Evolutionary conservation across 2,329 filamentous ascomycete species (phyloP).

Genomic region (Grosmannia serpens): DNA sequence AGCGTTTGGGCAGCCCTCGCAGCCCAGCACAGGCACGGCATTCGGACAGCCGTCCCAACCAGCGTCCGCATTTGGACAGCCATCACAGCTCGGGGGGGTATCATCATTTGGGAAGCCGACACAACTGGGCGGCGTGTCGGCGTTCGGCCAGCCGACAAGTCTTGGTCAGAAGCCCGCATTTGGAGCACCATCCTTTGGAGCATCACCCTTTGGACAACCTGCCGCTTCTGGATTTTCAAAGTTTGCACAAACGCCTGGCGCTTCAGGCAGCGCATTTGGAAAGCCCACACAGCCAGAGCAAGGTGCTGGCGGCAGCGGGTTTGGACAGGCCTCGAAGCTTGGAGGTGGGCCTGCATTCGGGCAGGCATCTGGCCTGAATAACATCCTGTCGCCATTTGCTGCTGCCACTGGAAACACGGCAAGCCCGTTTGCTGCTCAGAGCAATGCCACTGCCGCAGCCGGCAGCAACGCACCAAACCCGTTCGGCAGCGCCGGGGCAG

Average conservation of each 20-base stretch:
- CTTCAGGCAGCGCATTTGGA: conserved; percentile 16
- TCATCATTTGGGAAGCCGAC: conserved; percentile 25
- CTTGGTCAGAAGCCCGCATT: conserved; percentile 16
- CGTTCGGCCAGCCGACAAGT: conserved; percentile 17
- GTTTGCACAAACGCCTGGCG: conserved; percentile 12
- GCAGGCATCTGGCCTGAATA: conserved; percentile 19
- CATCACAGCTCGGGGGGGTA: conserved; percentile 12
- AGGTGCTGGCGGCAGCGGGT: conserved; percentile 12
- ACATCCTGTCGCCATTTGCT: conserved; percentile 18
- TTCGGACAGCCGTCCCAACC: conserved; percentile 27
- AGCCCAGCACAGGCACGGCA: conserved; percentile 10
- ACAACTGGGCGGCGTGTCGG: conserved; percentile 16
- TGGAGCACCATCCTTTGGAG: conserved; percentile 14
- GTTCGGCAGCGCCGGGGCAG: conserved; percentile 13
- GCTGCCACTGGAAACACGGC: background rate
- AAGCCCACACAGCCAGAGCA: background rate
- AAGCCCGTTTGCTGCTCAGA: background rate
- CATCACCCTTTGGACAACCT: conserved; percentile 18
- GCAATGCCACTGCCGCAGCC: background rate
- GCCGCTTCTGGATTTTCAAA: conserved; percentile 16
- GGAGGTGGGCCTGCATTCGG: conserved; percentile 15
- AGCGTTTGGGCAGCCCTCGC: conserved; percentile 21
- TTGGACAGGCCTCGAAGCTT: conserved; percentile 21
- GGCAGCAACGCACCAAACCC: background rate
- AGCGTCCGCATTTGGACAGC: conserved; percentile 20